phyloP scores from a whole-genome alignment of 164 flowering plant species.

The Santalum album region DNA sequence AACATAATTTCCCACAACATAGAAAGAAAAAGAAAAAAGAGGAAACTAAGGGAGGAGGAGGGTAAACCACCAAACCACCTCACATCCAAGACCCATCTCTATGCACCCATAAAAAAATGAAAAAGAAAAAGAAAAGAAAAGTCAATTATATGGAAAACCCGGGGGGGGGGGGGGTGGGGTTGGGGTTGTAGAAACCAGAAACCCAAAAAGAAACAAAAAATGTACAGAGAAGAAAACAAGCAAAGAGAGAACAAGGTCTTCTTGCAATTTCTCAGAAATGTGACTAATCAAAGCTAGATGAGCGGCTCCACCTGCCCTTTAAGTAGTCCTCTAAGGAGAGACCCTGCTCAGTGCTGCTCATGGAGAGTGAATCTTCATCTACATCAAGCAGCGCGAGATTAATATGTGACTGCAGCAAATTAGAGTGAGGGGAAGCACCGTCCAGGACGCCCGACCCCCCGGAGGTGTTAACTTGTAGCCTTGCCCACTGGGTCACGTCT shows the following conservation, averaged over 20 bases:
- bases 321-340: constrained; percentile 75
- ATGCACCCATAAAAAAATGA: not conserved
- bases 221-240: not conserved
- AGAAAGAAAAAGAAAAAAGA: no score
- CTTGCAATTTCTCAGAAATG: not conserved
- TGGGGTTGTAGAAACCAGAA: no score
- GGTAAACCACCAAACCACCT: constrained; percentile 45
- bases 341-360: constrained; percentile 55
- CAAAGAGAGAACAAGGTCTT: constrained; percentile 1
- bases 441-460: constrained; percentile 45
- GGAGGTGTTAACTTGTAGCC: constrained; percentile 36
- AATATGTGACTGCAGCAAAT: constrained; percentile 60
- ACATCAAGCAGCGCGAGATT: constrained; percentile 80
- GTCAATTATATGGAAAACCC: no score
- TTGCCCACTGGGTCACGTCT: constrained; percentile 66
- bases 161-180: no score
- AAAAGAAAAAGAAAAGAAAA: not conserved
- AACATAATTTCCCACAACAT: no score
- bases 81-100: constrained; percentile 48
- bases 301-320: constrained; percentile 80
- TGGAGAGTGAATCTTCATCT: constrained; percentile 66
- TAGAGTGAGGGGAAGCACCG: constrained; percentile 26
- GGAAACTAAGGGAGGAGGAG: constrained; percentile 46
- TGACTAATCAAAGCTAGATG: constrained; percentile 70
- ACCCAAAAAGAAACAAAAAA: no score